phyloP scores from a whole-genome alignment of 306 rosid species.

The Cucumis cinereus region DNA sequence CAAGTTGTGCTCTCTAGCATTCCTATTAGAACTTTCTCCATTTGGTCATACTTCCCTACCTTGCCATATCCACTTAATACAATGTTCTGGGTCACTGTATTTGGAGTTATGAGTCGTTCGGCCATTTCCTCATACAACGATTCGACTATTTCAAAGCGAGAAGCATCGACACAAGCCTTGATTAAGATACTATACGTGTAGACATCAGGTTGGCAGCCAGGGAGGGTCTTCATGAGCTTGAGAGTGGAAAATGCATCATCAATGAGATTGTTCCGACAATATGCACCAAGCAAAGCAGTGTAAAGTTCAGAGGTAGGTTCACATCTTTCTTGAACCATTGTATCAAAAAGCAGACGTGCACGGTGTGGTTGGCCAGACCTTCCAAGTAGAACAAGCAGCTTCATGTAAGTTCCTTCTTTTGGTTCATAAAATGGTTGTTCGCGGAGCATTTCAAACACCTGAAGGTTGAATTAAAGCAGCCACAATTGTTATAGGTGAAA shows the following conservation, averaged over 20 bases:
- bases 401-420: conserved; percentile 94
- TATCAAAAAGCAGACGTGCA: conserved; percentile 54
- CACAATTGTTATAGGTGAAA: neutral
- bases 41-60: conserved; percentile 72
- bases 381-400: conserved; percentile 80
- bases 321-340: conserved; percentile 69
- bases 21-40: conserved; percentile 74
- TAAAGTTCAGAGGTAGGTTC: conserved; percentile 66
- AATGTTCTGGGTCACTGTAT: conserved; percentile 85
- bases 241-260: conserved; percentile 53
- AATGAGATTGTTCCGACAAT: conserved; percentile 65
- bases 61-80: conserved; percentile 90
- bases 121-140: conserved; percentile 65
- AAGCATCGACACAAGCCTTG: conserved; percentile 65
- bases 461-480: conserved; percentile 9
- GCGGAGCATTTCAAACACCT: conserved; percentile 89
- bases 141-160: conserved; percentile 60
- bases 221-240: conserved; percentile 72
- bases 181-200: conserved; percentile 76
- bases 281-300: conserved; percentile 77
- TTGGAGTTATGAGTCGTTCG: conserved; percentile 43
- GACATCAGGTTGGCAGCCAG: conserved; percentile 86
- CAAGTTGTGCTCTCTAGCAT: conserved; percentile 72
- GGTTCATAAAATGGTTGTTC: conserved; percentile 83
- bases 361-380: conserved; percentile 62